Evolutionary conservation across 495 filamentous ascomycete genomes (phyloP).

Genomic region (Penicillium paxilli): DNA sequence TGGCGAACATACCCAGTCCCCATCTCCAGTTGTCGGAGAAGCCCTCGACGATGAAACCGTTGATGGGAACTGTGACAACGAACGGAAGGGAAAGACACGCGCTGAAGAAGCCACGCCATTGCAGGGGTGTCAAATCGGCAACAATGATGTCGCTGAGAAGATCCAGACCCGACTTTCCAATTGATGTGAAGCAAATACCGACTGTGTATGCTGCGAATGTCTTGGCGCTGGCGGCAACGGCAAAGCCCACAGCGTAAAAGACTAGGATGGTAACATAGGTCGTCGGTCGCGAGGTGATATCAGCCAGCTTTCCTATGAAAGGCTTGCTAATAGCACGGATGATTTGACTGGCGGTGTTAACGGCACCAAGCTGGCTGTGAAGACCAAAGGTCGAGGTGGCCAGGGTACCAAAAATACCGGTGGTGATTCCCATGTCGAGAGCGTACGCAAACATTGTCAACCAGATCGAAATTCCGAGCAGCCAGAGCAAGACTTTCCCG

Average conservation of each 20-base stretch:
- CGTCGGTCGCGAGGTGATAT: background rate
- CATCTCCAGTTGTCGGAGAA: background rate
- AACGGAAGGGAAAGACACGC: background rate
- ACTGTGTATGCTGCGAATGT: background rate
- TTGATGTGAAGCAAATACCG: background rate
- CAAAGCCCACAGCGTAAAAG: background rate
- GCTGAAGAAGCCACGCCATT: background rate
- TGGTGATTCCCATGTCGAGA: background rate
- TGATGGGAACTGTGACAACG: background rate
- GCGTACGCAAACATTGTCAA: conserved; percentile 2
- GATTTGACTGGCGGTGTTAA: conserved; percentile 1
- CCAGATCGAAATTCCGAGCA: background rate
- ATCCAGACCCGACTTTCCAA: conserved; percentile 1
- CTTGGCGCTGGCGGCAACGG: background rate
- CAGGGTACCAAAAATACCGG: background rate
- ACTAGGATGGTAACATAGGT: background rate
- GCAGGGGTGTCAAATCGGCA: background rate
- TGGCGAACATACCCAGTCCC: background rate
- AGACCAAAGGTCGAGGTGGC: background rate
- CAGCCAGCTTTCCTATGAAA: background rate
- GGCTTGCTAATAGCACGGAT: background rate
- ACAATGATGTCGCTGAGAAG: conserved; percentile 1
- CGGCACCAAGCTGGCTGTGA: background rate
- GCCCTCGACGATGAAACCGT: background rate
- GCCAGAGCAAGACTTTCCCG: background rate